Base-by-base conservation (phyloP, 768 basidiomycete species). In the Leccinum longicurvipes region DNA sequence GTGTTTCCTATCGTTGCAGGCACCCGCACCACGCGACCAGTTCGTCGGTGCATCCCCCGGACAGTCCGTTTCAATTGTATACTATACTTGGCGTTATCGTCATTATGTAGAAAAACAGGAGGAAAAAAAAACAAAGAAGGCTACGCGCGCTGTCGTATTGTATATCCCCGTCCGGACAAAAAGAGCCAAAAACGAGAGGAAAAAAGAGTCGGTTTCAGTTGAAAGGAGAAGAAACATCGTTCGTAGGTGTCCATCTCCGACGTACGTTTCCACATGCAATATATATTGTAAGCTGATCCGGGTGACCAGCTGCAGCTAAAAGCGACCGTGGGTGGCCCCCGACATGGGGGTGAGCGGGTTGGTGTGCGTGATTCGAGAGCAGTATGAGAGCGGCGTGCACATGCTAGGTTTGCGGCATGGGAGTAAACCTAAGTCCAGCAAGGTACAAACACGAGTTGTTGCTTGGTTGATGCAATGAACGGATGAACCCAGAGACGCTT, bases 121-220 rank as follows among this genome's bases (percentile, higher is more conserved):
- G 11, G 19, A 4, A 32, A 48, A 17, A 44, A 48, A 19, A 63
- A 59, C 55, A 51, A 57, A 60, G 44, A 47, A 55, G 19, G 59
- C 59, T 68, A 60, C 50, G n/a, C n/a, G n/a, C n/a, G 46, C 53
- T 63, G 57, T 68, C 66, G 55, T 70, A 70, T 57, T 60, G 66
- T 71, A 69, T 64, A 63, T 61, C 63, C 63, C 58, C 56, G 49
- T 54, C 52, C 55, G 60, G 58, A 47, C 45, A 63, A 60, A 56
- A 60, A 58, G 29, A 51, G 52, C 53, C 28, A 61, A 69, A 59
- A 48, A 41, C 39, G n/a, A 41, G n/a, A n/a, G n/a, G n/a, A 34
- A 28, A 60, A 54, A 55, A 61, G 28, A 50, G 65, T 67, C 59
- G 19, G 36, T 19, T 41, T 41, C 39, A 41, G 55, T 47, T 48